phyloP scores from a whole-genome alignment of 2,329 filamentous ascomycete genomes.

The Alternaria hordeiaustralica region DNA sequence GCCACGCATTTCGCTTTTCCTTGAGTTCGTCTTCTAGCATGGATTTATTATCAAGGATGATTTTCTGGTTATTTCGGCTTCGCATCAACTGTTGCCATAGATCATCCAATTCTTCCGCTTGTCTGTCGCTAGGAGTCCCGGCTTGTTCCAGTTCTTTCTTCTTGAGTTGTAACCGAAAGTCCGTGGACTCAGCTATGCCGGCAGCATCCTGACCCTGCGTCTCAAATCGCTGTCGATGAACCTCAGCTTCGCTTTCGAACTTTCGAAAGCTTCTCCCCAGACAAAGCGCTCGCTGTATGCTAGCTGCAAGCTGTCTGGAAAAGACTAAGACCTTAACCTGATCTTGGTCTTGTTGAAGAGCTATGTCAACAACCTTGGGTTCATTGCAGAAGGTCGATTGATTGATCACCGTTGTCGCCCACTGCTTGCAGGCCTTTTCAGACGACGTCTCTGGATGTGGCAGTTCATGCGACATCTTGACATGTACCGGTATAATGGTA shows the following conservation, averaged over 20 bases:
- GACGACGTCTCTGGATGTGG: not conserved
- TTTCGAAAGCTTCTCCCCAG: not conserved
- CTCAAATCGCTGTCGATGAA: not conserved
- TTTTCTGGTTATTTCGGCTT: not conserved
- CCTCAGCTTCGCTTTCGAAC: not conserved
- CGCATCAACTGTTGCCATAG: not conserved
- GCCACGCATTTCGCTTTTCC: not conserved
- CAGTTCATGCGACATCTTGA: not conserved
- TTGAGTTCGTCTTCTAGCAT: not conserved
- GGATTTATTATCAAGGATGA: not conserved
- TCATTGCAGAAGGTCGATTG: not conserved
- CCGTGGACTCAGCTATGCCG: not conserved
- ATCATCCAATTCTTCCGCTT: not conserved
- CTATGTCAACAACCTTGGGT: not conserved
- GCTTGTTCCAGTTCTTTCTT: not conserved
- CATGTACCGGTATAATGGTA: not conserved
- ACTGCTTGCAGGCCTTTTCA: not conserved
- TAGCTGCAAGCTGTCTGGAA: not conserved
- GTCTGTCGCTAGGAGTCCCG: not conserved
- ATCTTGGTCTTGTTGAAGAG: not conserved
- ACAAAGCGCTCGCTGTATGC: not conserved
- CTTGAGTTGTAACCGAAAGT: not conserved
- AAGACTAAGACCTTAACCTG: not conserved
- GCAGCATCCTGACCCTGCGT: not conserved
- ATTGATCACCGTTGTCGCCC: not conserved